These are phyloP conservation scores for Alternaria burnsii DNA, from an alignment of 2,329 filamentous ascomycete genomes.

Conservation along the genomic window DNA sequence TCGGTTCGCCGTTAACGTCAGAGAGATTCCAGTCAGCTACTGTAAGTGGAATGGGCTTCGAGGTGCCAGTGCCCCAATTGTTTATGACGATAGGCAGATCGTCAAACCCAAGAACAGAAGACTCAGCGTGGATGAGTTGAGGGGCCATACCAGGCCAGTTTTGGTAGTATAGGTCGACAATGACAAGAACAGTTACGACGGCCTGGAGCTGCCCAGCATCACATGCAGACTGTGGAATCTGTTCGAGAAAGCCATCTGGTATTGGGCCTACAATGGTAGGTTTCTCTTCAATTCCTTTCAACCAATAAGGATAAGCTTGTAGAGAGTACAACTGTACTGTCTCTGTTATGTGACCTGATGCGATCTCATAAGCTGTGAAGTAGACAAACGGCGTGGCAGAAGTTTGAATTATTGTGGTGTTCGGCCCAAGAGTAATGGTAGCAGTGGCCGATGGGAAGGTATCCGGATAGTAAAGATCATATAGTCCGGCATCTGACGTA, in stretches of 20 bases:
- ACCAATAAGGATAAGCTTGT: constrained; percentile 50
- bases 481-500: constrained; percentile 21
- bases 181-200: constrained; percentile 53
- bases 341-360: constrained; percentile 43
- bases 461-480: constrained; percentile 23
- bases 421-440: constrained; percentile 34
- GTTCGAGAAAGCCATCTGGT: constrained; percentile 48
- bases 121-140: constrained; percentile 42
- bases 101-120: constrained; percentile 38
- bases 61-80: constrained; percentile 14
- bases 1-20: constrained; percentile 10
- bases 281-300: constrained; percentile 40
- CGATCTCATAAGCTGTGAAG: constrained; percentile 56
- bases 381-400: constrained; percentile 54
- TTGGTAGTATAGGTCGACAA: constrained; percentile 52
- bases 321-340: constrained; percentile 47
- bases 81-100: constrained; percentile 23
- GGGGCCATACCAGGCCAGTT: constrained; percentile 25
- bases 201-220: constrained; percentile 50
- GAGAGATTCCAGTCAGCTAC: constrained; percentile 26
- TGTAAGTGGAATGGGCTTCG: constrained; percentile 17
- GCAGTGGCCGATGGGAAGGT: constrained; percentile 32
- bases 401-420: constrained; percentile 33
- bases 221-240: constrained; percentile 45
- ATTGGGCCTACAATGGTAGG: constrained; percentile 42